Percentiles rank a stretch among this genome's conserved stretches.
These are phyloP conservation scores for Xanthoconium separans DNA, from an alignment of 1,284 basidiomycete species.

Conservation along the genomic window DNA sequence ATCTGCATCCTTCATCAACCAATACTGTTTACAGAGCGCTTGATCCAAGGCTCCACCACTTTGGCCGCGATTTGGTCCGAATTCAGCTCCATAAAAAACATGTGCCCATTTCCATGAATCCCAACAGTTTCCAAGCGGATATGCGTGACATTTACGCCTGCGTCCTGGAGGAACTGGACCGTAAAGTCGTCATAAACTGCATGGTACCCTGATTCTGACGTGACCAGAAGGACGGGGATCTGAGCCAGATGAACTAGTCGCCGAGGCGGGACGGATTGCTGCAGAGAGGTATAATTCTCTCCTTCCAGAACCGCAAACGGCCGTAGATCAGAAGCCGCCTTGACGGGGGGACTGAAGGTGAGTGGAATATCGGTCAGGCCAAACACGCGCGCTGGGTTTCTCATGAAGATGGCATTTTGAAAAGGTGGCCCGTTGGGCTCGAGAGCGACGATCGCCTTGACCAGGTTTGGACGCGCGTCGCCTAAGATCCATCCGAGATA, in stretches of 20 bases:
- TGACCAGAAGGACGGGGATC: constrained; percentile 46
- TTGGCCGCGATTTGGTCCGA: constrained; percentile 39
- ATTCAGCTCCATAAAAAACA: constrained; percentile 56
- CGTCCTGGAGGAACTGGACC: constrained; percentile 41
- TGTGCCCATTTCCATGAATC: constrained; percentile 46
- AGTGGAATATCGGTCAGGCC: constrained; percentile 46
- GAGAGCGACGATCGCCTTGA: constrained; percentile 46
- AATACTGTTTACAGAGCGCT: background rate
- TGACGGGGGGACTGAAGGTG: constrained; percentile 42
- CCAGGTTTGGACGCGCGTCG: constrained; percentile 41
- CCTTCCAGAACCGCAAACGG: constrained; percentile 24
- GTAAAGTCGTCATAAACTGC: constrained; percentile 47
- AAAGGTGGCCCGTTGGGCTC: constrained; percentile 52
- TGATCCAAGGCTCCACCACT: constrained; percentile 41
- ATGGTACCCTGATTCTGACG: constrained; percentile 49
- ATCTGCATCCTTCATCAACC: background rate
- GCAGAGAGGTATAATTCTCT: constrained; percentile 40
- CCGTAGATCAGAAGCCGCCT: constrained; percentile 36
- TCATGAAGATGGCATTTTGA: constrained; percentile 42
- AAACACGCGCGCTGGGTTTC: constrained; percentile 38
- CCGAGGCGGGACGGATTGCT: constrained; percentile 43
- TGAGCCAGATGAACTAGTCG: constrained; percentile 41
- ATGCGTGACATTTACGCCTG: constrained; percentile 44
- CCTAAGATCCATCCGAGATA: constrained; percentile 48
- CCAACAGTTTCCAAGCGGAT: constrained; percentile 40